Conservation (phyloP, 495 filamentous ascomycete species). For the Hyaloscypha finlandica region DNA sequence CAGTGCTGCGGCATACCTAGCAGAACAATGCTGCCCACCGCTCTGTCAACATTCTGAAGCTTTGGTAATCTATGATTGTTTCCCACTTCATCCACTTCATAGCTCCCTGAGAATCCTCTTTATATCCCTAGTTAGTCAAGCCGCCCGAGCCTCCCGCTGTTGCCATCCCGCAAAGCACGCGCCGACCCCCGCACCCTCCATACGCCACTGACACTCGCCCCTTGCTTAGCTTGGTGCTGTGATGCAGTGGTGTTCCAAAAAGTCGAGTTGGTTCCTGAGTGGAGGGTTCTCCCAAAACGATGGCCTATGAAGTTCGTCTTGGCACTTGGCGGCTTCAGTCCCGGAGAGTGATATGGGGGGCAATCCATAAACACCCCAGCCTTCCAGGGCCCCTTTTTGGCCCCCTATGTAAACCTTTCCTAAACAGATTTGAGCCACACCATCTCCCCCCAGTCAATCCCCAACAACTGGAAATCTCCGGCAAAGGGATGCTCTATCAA, state of each 20-base stretch:
- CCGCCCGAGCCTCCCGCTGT: slow-evolving; percentile 5
- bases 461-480: not conserved
- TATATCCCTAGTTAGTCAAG: not conserved
- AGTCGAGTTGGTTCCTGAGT: not conserved
- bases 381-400: not conserved
- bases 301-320: slow-evolving; percentile 11
- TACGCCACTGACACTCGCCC: not conserved
- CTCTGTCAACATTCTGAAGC: not conserved
- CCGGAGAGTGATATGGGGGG: not conserved
- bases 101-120: slow-evolving; percentile 1
- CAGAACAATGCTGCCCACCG: not conserved
- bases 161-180: slow-evolving; percentile 1
- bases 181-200: slow-evolving; percentile 6
- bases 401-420: not conserved
- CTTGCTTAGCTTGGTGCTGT: not conserved
- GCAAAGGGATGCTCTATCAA: slow-evolving; percentile 7
- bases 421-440: not conserved
- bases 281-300: slow-evolving; percentile 1
- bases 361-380: slow-evolving; percentile 3
- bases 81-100: slow-evolving; percentile 8
- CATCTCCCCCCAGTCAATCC: not conserved
- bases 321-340: not conserved
- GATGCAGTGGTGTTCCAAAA: slow-evolving; percentile 10
- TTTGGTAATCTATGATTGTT: not conserved
- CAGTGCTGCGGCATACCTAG: not conserved